A percentile compares a stretch with the other conserved stretches of the same genome.
phyloP scores from a whole-genome alignment of 345 rosid genomes.

The Excoecaria cochinchinensis region DNA sequence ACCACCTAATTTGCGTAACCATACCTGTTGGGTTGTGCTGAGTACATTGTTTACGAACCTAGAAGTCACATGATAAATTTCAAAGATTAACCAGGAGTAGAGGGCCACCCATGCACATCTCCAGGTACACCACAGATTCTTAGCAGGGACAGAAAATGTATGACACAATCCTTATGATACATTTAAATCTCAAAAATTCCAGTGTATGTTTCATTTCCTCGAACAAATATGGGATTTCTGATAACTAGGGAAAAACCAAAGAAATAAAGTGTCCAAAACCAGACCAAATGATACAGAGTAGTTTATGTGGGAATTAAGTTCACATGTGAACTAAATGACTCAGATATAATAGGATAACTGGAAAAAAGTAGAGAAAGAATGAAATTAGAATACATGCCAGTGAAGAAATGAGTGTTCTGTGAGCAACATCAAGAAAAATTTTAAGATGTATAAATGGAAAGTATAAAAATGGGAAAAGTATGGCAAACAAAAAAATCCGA shows the following conservation, averaged over 20 bases:
- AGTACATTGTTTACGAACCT: constrained; percentile 96
- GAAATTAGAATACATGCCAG: background rate
- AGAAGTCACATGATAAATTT: constrained; percentile 18
- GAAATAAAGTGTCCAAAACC: background rate
- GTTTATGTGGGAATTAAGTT: background rate
- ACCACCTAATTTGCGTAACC: constrained; percentile 95
- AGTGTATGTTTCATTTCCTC: background rate
- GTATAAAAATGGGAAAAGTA: background rate
- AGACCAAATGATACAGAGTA: background rate
- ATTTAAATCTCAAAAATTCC: background rate
- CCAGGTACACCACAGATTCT: background rate
- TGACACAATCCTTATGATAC: background rate
- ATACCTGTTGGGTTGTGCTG: constrained; percentile 95
- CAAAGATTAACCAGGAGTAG: constrained; percentile 3
- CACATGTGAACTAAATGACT: background rate
- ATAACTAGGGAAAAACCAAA: background rate
- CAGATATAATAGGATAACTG: background rate
- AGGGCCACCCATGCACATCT: background rate
- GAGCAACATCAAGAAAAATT: background rate
- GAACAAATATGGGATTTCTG: background rate
- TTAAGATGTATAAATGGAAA: background rate
- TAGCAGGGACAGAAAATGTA: background rate
- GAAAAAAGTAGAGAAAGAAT: background rate
- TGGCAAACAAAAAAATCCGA: background rate
- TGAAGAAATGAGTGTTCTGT: background rate